Evolutionary conservation across 2,329 filamentous ascomycete genomes (phyloP).

Genomic region (Fusarium camptoceras): DNA sequence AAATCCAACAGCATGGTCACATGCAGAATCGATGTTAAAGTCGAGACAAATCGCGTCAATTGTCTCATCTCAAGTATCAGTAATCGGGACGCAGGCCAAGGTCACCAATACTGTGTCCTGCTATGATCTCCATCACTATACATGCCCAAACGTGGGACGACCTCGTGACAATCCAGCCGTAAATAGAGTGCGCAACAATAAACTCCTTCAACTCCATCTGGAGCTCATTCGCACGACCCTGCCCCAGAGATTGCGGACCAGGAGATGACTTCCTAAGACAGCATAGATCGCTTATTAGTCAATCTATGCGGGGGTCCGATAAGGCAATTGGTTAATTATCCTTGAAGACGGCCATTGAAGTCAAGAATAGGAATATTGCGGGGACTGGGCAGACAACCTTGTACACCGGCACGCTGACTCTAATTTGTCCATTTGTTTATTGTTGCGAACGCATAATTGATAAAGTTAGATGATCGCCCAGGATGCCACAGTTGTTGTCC

Average conservation of each 20-base stretch:
- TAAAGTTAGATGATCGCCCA: background rate
- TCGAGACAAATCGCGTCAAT: background rate
- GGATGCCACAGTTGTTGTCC: background rate
- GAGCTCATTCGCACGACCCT: no score
- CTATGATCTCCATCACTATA: background rate
- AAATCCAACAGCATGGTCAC: no score
- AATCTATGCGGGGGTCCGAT: conserved; percentile 5
- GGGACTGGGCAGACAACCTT: background rate
- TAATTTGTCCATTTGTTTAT: background rate
- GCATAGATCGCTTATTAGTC: background rate
- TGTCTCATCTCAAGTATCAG: background rate
- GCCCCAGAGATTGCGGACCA: no score
- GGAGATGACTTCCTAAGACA: background rate
- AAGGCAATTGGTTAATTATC: background rate
- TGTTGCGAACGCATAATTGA: background rate
- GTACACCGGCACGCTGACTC: background rate
- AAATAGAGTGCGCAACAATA: no score
- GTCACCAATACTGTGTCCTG: background rate
- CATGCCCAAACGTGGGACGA: background rate
- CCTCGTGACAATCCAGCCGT: background rate
- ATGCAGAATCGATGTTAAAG: background rate
- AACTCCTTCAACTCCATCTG: no score
- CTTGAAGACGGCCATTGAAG: background rate
- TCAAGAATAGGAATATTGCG: background rate
- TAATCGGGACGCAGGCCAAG: background rate